Percentiles rank a stretch among this genome's conserved stretches.
phyloP scores from a whole-genome alignment of 2,329 filamentous ascomycete genomes.

The Trichoderma koningii region DNA sequence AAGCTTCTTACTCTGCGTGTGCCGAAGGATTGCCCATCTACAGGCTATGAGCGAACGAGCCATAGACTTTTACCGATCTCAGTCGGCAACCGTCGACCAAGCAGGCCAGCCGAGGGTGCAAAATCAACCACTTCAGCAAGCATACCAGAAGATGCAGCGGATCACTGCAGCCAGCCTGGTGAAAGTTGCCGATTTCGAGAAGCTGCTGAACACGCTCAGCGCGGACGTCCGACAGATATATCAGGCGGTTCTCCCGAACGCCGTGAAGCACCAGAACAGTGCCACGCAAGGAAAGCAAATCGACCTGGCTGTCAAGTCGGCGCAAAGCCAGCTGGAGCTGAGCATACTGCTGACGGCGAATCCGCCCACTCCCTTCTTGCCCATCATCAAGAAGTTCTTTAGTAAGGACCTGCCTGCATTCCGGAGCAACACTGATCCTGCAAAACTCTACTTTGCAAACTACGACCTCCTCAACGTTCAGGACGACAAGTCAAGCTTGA shows the following conservation, averaged over 20 bases:
- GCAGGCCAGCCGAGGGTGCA: slow-evolving; percentile 44
- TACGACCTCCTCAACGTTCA: slow-evolving; percentile 68
- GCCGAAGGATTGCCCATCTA: slow-evolving; percentile 63
- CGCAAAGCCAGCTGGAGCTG: slow-evolving; percentile 54
- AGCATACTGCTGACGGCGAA: slow-evolving; percentile 53
- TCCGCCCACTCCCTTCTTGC: slow-evolving; percentile 51
- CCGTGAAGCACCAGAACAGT: slow-evolving; percentile 51
- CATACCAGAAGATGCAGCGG: slow-evolving; percentile 57
- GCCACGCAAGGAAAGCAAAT: slow-evolving; percentile 48
- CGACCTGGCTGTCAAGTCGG: slow-evolving; percentile 48
- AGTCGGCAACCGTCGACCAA: slow-evolving; percentile 46
- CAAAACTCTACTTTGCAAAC: slow-evolving; percentile 72
- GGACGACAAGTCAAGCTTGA: slow-evolving; percentile 55
- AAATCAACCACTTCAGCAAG: slow-evolving; percentile 57
- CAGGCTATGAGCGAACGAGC: slow-evolving; percentile 52
- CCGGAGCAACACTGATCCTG: slow-evolving; percentile 61
- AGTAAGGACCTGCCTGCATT: slow-evolving; percentile 60
- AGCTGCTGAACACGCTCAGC: slow-evolving; percentile 55
- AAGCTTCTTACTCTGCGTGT: slow-evolving; percentile 69
- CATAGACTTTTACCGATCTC: slow-evolving; percentile 53
- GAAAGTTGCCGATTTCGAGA: slow-evolving; percentile 63
- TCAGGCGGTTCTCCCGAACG: slow-evolving; percentile 47
- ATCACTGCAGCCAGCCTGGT: slow-evolving; percentile 55
- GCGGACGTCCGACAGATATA: slow-evolving; percentile 56
- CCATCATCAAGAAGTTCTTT: slow-evolving; percentile 67